Percentiles rank a stretch among this genome's conserved stretches.
Conservation (phyloP, 768 basidiomycete genomes). For the Rubroboletus pulcherrimus region DNA sequence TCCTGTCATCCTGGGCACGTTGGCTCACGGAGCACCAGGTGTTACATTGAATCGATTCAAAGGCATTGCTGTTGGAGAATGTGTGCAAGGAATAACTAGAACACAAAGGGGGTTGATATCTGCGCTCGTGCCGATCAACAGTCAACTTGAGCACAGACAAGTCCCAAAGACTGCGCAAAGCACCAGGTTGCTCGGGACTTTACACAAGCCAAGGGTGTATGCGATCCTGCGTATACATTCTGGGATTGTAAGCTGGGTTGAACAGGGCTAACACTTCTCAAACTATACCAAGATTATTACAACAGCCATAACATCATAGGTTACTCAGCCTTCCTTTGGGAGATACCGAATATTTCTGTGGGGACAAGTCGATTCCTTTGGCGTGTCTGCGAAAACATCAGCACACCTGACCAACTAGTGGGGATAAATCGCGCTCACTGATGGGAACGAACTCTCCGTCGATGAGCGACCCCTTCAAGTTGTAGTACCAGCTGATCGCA, state of each 20-base stretch:
- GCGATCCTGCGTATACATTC: neutral
- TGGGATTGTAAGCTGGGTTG: neutral
- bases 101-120: neutral
- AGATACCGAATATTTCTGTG: slow-evolving; percentile 57
- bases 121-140: neutral
- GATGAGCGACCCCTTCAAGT: slow-evolving; percentile 58
- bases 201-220: neutral
- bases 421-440: slow-evolving; percentile 33
- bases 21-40: neutral
- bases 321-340: slow-evolving; percentile 38
- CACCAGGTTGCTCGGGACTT: neutral
- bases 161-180: neutral
- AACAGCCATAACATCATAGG: neutral
- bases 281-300: neutral
- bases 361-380: slow-evolving; percentile 49
- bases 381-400: slow-evolving; percentile 43
- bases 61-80: too few species aligned
- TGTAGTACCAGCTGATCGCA: slow-evolving; percentile 58
- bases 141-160: neutral
- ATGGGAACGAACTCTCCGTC: slow-evolving; percentile 63
- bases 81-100: neutral
- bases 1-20: neutral
- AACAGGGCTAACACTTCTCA: neutral
- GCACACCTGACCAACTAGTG: neutral
- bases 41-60: too few species aligned